These are phyloP conservation scores for Coniferiporia weirii DNA, from an alignment of 1,284 basidiomycete genomes.

Conservation along the genomic window DNA sequence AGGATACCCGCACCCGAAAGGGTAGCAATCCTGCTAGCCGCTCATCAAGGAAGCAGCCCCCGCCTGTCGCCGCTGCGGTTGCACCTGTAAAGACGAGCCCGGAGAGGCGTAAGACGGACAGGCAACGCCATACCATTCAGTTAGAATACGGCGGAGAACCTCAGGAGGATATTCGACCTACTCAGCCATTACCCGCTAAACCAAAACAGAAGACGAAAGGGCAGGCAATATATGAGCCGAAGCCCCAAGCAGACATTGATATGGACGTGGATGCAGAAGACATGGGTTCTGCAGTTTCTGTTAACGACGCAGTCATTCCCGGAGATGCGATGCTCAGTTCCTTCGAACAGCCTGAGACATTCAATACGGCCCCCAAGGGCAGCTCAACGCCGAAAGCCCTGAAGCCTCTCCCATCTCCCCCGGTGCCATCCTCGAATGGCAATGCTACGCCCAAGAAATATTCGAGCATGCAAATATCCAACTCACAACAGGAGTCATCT, in stretches of 20 bases:
- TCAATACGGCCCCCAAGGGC: neutral
- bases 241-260: neutral
- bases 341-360: neutral
- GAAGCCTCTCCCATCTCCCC: conserved; percentile 16
- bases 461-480: neutral
- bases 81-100: conserved; percentile 27
- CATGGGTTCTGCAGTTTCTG: neutral
- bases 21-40: conserved; percentile 10
- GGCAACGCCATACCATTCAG: conserved; percentile 82
- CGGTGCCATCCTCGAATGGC: neutral
- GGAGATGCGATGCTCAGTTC: neutral
- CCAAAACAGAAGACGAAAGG: conserved; percentile 22
- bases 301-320: conserved; percentile 11
- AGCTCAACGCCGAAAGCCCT: conserved; percentile 3
- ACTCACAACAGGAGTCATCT: conserved; percentile 7
- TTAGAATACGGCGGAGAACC: conserved; percentile 72
- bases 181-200: conserved; percentile 12
- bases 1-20: conserved; percentile 1
- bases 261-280: neutral
- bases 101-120: conserved; percentile 38
- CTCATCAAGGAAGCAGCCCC: conserved; percentile 26
- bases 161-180: conserved; percentile 22
- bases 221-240: neutral
- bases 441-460: neutral
- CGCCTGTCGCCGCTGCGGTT: conserved; percentile 22